phyloP scores from a whole-genome alignment of 169 alveolate species.

The Fabrea salina region DNA sequence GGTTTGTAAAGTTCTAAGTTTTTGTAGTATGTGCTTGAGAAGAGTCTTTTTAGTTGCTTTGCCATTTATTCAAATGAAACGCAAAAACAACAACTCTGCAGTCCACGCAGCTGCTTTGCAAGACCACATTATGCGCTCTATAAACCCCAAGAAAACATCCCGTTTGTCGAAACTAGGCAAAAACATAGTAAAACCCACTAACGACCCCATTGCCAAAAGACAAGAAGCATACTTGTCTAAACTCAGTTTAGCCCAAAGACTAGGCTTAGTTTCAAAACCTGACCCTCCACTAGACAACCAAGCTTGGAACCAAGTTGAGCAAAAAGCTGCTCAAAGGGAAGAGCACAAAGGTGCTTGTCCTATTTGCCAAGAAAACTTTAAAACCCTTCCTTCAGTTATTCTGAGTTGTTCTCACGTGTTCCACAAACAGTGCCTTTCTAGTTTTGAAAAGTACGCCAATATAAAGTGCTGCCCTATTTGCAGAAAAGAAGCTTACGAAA shows the following conservation, averaged over 20 bases:
- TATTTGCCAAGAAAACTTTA: slow-evolving; percentile 77
- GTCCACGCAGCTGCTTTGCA: slow-evolving; percentile 81
- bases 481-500: slow-evolving; percentile 71
- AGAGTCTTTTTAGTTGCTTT: too few species aligned
- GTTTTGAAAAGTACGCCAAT: slow-evolving; percentile 68
- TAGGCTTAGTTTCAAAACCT: slow-evolving; percentile 74
- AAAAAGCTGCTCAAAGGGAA: slow-evolving; percentile 51
- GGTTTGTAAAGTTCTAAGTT: neutral
- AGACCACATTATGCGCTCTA: slow-evolving; percentile 70
- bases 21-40: too few species aligned
- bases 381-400: slow-evolving; percentile 58
- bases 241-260: slow-evolving; percentile 77
- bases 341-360: slow-evolving; percentile 74
- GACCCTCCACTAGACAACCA: slow-evolving; percentile 67
- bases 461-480: slow-evolving; percentile 75
- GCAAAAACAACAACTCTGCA: neutral
- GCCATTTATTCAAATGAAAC: neutral
- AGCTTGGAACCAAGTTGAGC: slow-evolving; percentile 73
- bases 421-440: slow-evolving; percentile 72
- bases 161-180: slow-evolving; percentile 37
- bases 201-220: slow-evolving; percentile 50
- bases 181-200: slow-evolving; percentile 13
- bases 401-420: slow-evolving; percentile 80
- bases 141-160: slow-evolving; percentile 18
- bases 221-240: slow-evolving; percentile 56